A percentile compares a stretch with the other conserved stretches of the same genome.
phyloP scores from a whole-genome alignment of 805 yeast species.

The Wickerhamiella azyma region DNA sequence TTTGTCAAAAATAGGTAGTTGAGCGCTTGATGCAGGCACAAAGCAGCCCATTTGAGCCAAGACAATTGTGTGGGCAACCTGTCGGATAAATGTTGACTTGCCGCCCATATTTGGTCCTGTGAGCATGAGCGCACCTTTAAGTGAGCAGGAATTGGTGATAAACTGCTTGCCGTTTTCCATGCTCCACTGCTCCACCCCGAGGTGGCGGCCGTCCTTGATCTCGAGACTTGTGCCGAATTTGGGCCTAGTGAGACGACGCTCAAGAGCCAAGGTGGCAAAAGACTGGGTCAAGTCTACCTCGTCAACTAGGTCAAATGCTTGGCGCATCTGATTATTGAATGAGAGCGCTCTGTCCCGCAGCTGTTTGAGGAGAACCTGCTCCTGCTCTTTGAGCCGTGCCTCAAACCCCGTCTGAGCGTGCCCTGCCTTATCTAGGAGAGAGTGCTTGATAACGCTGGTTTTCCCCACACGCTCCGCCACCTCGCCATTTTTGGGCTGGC shows the following conservation, averaged over 20 bases:
- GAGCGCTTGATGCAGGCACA: slow-evolving; percentile 51
- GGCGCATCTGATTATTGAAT: slow-evolving; percentile 35
- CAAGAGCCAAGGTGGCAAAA: slow-evolving; percentile 57
- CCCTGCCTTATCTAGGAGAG: slow-evolving; percentile 31
- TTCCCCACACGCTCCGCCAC: background rate
- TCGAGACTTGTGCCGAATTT: slow-evolving; percentile 33
- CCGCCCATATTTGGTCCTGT: slow-evolving; percentile 93
- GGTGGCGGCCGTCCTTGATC: slow-evolving; percentile 60
- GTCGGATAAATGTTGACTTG: slow-evolving; percentile 62
- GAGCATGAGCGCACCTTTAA: slow-evolving; percentile 31
- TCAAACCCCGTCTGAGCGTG: slow-evolving; percentile 32
- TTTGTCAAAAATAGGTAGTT: slow-evolving; percentile 59
- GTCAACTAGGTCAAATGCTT: slow-evolving; percentile 40
- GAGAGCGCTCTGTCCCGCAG: slow-evolving; percentile 37
- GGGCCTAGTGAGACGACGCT: slow-evolving; percentile 55
- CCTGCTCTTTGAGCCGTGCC: slow-evolving; percentile 41
- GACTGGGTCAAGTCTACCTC: slow-evolving; percentile 59
- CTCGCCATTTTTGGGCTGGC: background rate
- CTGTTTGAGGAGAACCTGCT: slow-evolving; percentile 36
- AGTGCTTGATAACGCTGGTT: background rate
- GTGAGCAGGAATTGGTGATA: slow-evolving; percentile 33
- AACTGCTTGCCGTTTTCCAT: slow-evolving; percentile 36
- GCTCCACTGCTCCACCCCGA: slow-evolving; percentile 66
- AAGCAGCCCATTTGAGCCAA: slow-evolving; percentile 67
- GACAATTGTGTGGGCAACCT: slow-evolving; percentile 50